A percentile compares a stretch with the other conserved stretches of the same genome.
phyloP scores from a whole-genome alignment of 495 filamentous ascomycete genomes.

The Thermochaetoides thermophila region DNA sequence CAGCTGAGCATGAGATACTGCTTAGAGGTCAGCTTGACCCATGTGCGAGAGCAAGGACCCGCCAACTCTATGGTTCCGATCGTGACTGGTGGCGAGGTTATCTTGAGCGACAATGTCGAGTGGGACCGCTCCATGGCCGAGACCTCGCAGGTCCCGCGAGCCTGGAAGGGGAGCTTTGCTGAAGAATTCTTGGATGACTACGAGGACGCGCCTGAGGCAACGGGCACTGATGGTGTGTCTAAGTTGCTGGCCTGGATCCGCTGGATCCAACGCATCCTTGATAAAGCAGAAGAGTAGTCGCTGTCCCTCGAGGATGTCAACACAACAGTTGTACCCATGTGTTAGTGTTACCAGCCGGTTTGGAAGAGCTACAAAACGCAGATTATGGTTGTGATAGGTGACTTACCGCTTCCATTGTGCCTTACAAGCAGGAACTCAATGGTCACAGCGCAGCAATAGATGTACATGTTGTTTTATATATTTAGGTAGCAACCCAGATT shows the following conservation, averaged over 20 bases:
- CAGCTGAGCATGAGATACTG: constrained; percentile 5
- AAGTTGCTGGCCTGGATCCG: constrained; percentile 9
- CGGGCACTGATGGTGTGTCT: background rate
- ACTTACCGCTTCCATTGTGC: no score
- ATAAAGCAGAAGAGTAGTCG: background rate
- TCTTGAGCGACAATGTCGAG: constrained; percentile 6
- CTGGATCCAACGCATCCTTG: constrained; percentile 9
- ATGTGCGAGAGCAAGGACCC: constrained; percentile 1
- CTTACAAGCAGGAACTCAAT: no score
- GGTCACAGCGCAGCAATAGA: no score
- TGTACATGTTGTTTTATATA: no score
- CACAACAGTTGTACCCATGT: no score
- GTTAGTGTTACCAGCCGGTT: no score
- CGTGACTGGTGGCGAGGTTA: background rate
- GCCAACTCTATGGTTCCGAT: background rate
- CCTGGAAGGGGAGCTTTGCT: constrained; percentile 7
- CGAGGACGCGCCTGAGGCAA: background rate
- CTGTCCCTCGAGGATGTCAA: no score
- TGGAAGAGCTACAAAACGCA: no score
- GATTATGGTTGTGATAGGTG: no score
- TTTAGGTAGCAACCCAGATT: no score
- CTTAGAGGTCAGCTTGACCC: constrained; percentile 9
- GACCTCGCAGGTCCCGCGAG: constrained; percentile 1
- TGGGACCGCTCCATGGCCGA: constrained; percentile 10
- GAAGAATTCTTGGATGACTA: constrained; percentile 3